phyloP scores from a whole-genome alignment of 2,329 filamentous ascomycete species.

The Didymella pinodella region DNA sequence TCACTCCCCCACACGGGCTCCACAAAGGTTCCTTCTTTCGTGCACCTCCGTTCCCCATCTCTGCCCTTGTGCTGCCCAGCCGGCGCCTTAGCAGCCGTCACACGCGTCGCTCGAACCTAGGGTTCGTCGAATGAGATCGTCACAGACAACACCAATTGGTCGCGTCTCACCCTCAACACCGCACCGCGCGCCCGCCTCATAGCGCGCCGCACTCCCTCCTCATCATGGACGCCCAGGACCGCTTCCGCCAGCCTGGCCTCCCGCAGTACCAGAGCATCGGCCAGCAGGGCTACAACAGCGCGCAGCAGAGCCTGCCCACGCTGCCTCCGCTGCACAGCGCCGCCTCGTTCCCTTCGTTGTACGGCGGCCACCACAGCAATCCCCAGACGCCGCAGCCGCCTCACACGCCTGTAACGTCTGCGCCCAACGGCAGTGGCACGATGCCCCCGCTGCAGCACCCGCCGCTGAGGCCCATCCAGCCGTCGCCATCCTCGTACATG shows the following conservation, averaged over 20 bases:
- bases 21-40: conserved; percentile 43
- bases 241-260: conserved; percentile 48
- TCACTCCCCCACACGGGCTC: conserved; percentile 47
- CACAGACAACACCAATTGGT: conserved; percentile 42
- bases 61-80: conserved; percentile 38
- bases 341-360: conserved; percentile 43
- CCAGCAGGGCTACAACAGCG: conserved; percentile 43
- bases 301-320: conserved; percentile 44
- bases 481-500: conserved; percentile 46
- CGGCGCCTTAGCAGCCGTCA: conserved; percentile 36
- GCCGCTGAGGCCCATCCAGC: conserved; percentile 49
- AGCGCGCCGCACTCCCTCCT: conserved; percentile 8
- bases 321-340: conserved; percentile 48
- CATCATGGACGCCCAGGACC: conserved; percentile 48
- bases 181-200: conserved; percentile 17
- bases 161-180: conserved; percentile 38
- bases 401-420: conserved; percentile 48
- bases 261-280: conserved; percentile 44
- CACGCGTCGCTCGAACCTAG: conserved; percentile 33
- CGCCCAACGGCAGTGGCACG: conserved; percentile 39
- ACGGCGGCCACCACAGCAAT: conserved; percentile 48
- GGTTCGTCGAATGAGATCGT: conserved; percentile 45
- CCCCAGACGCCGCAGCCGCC: conserved; percentile 50
- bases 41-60: conserved; percentile 39
- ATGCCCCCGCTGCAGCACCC: conserved; percentile 50